Conservation (phyloP, 768 basidiomycete species). For the Tricholoma terreum region DNA sequence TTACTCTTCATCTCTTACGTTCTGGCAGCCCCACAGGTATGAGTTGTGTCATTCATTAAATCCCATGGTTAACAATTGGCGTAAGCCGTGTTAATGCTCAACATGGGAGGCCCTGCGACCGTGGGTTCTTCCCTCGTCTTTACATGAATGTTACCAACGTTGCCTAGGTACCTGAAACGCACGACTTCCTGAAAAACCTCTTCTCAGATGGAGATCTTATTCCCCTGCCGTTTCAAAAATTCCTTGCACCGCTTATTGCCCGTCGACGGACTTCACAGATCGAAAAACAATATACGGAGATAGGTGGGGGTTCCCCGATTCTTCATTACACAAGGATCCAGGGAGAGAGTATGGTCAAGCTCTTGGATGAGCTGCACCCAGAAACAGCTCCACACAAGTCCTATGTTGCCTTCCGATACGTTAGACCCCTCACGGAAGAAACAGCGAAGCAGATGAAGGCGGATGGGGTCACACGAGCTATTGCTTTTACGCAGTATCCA, state of each 20-base stretch:
- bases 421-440: conserved; percentile 81
- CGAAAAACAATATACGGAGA: conserved; percentile 90
- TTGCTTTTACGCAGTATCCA: conserved; percentile 98
- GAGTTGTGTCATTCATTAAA: conserved; percentile 3
- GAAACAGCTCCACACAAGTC: conserved; percentile 92
- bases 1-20: neutral
- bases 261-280: conserved; percentile 87
- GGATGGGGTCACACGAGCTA: conserved; percentile 88
- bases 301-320: conserved; percentile 97
- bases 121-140: conserved; percentile 40
- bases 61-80: conserved; percentile 14
- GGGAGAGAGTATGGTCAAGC: conserved; percentile 83
- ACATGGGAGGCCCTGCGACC: conserved; percentile 97
- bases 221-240: conserved; percentile 87
- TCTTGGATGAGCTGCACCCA: conserved; percentile 94
- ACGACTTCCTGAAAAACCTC: conserved; percentile 88
- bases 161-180: conserved; percentile 81
- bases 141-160: conserved; percentile 5
- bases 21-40: conserved; percentile 60
- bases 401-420: conserved; percentile 96
- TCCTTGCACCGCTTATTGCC: conserved; percentile 88
- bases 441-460: conserved; percentile 79
- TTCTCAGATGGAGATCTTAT: conserved; percentile 94
- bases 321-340: conserved; percentile 85
- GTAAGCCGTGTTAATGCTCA: conserved; percentile 89